Conservation (phyloP, 305 asterid species). For the Petunia hybrid region DNA sequence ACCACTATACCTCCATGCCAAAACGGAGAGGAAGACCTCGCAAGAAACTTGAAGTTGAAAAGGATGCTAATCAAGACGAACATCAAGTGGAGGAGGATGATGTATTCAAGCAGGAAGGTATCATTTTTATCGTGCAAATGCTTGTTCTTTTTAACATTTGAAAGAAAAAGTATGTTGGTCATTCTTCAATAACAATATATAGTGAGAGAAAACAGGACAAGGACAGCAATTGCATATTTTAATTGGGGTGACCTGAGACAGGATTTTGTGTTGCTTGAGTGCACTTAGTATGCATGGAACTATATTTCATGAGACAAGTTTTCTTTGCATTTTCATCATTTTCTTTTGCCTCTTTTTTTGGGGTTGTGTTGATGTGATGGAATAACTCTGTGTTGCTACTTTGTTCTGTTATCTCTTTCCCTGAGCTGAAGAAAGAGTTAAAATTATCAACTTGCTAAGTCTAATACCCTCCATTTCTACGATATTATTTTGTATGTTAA, state of each 20-base stretch:
- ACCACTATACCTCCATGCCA: slow-evolving; percentile 21
- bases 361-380: not conserved
- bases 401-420: slow-evolving; percentile 5
- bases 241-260: not conserved
- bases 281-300: slow-evolving; percentile 5
- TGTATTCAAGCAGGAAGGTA: slow-evolving; percentile 30
- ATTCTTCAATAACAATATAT: not conserved
- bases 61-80: slow-evolving; percentile 30
- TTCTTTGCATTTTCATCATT: not conserved
- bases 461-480: not conserved
- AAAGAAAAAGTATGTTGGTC: slow-evolving; percentile 3
- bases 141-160: slow-evolving; percentile 11
- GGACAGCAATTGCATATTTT: not conserved
- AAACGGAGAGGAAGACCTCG: slow-evolving; percentile 20
- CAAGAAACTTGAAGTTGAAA: not conserved
- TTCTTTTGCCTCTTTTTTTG: not conserved
- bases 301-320: not conserved
- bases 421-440: not conserved
- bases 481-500: slow-evolving; percentile 2
- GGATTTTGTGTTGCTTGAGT: slow-evolving; percentile 2
- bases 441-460: not conserved
- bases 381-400: not conserved
- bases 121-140: not conserved
- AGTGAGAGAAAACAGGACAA: not conserved
- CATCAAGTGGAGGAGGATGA: slow-evolving; percentile 26